Evolutionary conservation across 345 rosid species (phyloP).

Genomic region (Melastoma malabathricum): DNA sequence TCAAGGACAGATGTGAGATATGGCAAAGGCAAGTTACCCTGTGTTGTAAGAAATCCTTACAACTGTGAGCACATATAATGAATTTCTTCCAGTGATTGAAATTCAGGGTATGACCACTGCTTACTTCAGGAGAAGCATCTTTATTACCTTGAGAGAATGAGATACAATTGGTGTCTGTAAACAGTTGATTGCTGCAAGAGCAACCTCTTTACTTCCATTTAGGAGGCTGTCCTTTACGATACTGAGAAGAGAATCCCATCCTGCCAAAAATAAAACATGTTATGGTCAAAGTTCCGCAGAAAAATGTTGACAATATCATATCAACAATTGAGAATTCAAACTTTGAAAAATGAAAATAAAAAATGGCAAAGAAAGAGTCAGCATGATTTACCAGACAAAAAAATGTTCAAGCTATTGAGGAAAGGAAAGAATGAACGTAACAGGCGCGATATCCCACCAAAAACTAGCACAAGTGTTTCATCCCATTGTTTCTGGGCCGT

Average conservation of each 20-base stretch:
- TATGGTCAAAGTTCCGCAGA: background rate
- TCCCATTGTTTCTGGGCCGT: constrained; percentile 99
- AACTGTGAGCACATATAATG: too few species aligned
- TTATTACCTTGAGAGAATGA: constrained; percentile 64
- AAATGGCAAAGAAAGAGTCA: background rate
- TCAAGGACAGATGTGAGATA: constrained; percentile 73
- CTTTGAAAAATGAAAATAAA: background rate
- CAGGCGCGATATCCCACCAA: constrained; percentile 86
- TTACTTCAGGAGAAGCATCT: background rate
- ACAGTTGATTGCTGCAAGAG: constrained; percentile 86
- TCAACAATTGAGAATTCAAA: too few species aligned
- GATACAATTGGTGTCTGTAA: constrained; percentile 69
- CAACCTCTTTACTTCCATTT: constrained; percentile 85
- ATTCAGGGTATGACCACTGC: too few species aligned
- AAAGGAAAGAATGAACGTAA: constrained; percentile 90
- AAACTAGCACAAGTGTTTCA: constrained; percentile 91
- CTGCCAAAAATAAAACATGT: constrained; percentile 20
- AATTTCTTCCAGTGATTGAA: too few species aligned
- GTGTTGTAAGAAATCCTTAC: constrained; percentile 3
- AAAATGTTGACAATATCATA: too few species aligned
- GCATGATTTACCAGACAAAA: constrained; percentile 64
- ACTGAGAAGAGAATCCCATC: constrained; percentile 84
- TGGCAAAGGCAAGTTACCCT: constrained; percentile 65
- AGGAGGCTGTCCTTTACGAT: constrained; percentile 64
- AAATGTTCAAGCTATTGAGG: constrained; percentile 57